A percentile compares a stretch with the other conserved stretches of the same genome.
phyloP scores from a whole-genome alignment of 352 stramenopile species.

The Globisporangium emineosum region DNA sequence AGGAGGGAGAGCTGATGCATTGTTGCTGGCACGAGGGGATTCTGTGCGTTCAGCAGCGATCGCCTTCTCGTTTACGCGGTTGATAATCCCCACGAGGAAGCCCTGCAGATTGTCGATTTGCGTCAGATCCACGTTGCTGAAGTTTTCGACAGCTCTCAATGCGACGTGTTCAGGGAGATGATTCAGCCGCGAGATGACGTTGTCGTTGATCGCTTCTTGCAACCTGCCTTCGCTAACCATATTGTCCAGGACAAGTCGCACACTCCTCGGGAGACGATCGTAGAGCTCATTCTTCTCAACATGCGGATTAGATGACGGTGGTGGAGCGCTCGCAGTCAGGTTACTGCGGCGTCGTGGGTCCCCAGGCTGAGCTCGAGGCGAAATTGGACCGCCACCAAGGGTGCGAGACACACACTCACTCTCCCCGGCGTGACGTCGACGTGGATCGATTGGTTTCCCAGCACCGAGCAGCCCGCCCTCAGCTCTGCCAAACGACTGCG shows the following conservation, averaged over 20 bases:
- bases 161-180: slow-evolving; percentile 67
- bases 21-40: neutral
- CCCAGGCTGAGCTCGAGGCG: slow-evolving; percentile 1
- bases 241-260: slow-evolving; percentile 50
- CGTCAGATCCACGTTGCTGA: slow-evolving; percentile 71
- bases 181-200: slow-evolving; percentile 62
- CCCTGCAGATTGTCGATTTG: slow-evolving; percentile 75
- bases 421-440: slow-evolving; percentile 24
- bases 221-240: slow-evolving; percentile 54
- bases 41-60: slow-evolving; percentile 26
- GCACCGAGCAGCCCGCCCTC: slow-evolving; percentile 8
- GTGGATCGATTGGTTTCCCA: slow-evolving; percentile 30
- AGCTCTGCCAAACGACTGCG: neutral
- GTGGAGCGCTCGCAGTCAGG: slow-evolving; percentile 13
- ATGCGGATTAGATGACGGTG: slow-evolving; percentile 6
- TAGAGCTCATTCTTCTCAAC: slow-evolving; percentile 49
- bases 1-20: neutral
- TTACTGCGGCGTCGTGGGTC: slow-evolving; percentile 40
- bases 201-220: slow-evolving; percentile 69
- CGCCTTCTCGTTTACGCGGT: slow-evolving; percentile 69
- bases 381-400: neutral
- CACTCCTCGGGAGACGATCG: slow-evolving; percentile 41
- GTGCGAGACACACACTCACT: slow-evolving; percentile 9
- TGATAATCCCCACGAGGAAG: slow-evolving; percentile 85
- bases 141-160: slow-evolving; percentile 68